Percentiles rank a stretch among this genome's conserved stretches.
Conservation (phyloP, 2,329 filamentous ascomycete species). For the Aureobasidium sp. region DNA sequence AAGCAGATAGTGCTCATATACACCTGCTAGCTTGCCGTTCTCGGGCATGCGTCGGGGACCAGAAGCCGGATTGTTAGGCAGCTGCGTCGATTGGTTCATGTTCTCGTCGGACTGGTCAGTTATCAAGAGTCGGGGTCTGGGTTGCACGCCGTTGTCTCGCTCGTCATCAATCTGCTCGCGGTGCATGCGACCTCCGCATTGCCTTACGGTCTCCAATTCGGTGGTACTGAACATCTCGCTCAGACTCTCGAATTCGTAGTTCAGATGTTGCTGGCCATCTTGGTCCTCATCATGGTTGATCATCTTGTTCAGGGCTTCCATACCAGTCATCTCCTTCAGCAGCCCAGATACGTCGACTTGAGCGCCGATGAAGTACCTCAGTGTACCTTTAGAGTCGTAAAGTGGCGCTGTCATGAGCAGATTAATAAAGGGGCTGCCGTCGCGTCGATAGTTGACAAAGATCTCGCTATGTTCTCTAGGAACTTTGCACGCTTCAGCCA, state of each 20-base stretch:
- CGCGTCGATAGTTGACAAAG: conserved; percentile 67
- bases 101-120: conserved; percentile 40
- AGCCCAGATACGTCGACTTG: conserved; percentile 66
- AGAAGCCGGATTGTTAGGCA: conserved; percentile 19
- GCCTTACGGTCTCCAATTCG: conserved; percentile 59
- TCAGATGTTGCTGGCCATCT: conserved; percentile 25
- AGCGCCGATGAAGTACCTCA: conserved; percentile 65
- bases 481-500: conserved; percentile 53
- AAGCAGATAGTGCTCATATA: conserved; percentile 56
- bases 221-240: conserved; percentile 62
- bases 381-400: conserved; percentile 57
- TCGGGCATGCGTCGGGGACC: conserved; percentile 12
- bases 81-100: conserved; percentile 18
- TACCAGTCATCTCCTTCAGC: conserved; percentile 57
- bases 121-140: conserved; percentile 41
- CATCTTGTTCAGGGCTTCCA: conserved; percentile 50
- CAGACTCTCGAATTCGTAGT: conserved; percentile 58
- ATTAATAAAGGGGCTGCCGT: conserved; percentile 71
- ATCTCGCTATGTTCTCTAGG: conserved; percentile 68
- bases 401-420: conserved; percentile 67
- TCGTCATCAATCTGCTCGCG: conserved; percentile 44
- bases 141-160: conserved; percentile 26
- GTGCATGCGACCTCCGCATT: conserved; percentile 58
- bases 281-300: conserved; percentile 26
- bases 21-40: conserved; percentile 42